Evolutionary conservation across 1,284 basidiomycete species (phyloP).

Genomic region (Papiliotrema nemorosa): DNA sequence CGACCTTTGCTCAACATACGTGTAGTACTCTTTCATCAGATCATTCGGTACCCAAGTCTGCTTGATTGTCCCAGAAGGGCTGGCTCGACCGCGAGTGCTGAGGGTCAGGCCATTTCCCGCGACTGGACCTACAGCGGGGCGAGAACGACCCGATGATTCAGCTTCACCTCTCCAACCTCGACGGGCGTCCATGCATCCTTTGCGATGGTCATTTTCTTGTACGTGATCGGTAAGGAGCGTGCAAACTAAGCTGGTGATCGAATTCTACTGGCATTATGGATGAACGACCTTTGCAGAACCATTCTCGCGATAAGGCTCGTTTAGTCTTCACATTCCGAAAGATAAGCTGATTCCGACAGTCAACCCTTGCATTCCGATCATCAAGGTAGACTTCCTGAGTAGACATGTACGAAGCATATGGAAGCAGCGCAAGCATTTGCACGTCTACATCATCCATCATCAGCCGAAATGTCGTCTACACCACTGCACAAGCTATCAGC

Average conservation of each 20-base stretch:
- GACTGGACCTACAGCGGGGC: slow-evolving; percentile 16
- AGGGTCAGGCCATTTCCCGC: background rate
- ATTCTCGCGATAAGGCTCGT: slow-evolving; percentile 4
- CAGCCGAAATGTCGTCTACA: slow-evolving; percentile 2
- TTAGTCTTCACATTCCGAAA: slow-evolving; percentile 1
- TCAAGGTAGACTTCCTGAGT: too few relatives aligned
- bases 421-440: too few relatives aligned
- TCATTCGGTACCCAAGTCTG: slow-evolving; percentile 18
- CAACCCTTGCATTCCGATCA: background rate
- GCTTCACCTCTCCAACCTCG: slow-evolving; percentile 10
- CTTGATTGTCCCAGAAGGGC: background rate
- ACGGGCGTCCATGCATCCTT: slow-evolving; percentile 11
- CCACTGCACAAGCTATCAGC: slow-evolving; percentile 22
- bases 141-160: slow-evolving; percentile 17
- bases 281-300: too few relatives aligned
- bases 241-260: too few relatives aligned
- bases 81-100: slow-evolving; percentile 18
- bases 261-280: too few relatives aligned
- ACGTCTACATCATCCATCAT: background rate
- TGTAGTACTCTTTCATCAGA: slow-evolving; percentile 19
- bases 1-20: background rate
- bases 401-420: too few relatives aligned
- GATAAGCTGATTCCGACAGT: background rate
- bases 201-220: slow-evolving; percentile 2
- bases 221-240: too few relatives aligned